Conservation (phyloP, 2,329 filamentous ascomycete genomes). For the Colletotrichum lini region DNA sequence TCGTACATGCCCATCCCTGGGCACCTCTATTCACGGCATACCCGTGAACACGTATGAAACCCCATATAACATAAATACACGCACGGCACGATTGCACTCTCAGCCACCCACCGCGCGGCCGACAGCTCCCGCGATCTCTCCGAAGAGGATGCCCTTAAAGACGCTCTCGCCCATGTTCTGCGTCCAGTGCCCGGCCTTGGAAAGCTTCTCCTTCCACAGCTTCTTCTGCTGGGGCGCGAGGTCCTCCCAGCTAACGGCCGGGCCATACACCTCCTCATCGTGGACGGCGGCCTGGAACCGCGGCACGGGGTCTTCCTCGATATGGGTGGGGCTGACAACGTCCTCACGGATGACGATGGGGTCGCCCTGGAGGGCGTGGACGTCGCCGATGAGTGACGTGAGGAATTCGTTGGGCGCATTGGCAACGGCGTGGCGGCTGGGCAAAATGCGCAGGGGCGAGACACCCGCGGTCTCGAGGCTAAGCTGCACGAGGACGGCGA, state of each 20-base stretch:
- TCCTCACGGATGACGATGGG: conserved; percentile 58
- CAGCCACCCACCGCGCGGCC: conserved; percentile 60
- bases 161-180: conserved; percentile 83
- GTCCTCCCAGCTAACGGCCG: conserved; percentile 79
- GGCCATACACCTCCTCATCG: conserved; percentile 62
- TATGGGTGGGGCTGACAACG: conserved; percentile 40
- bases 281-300: conserved; percentile 61
- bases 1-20: conserved; percentile 24
- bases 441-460: conserved; percentile 59
- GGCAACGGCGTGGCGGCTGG: conserved; percentile 6
- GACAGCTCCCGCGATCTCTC: conserved; percentile 76
- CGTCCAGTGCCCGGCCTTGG: conserved; percentile 83
- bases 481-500: conserved; percentile 74
- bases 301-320: conserved; percentile 43
- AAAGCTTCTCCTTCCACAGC: conserved; percentile 78
- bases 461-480: conserved; percentile 75
- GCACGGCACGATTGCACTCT: background rate
- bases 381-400: conserved; percentile 55
- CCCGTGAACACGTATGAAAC: conserved; percentile 23
- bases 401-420: conserved; percentile 51
- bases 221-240: conserved; percentile 73
- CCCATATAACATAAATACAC: background rate
- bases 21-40: conserved; percentile 21
- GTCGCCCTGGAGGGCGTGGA: conserved; percentile 50
- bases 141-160: conserved; percentile 83